Conservation (phyloP, 768 basidiomycete species). For the Xanthoconium stramineum region DNA sequence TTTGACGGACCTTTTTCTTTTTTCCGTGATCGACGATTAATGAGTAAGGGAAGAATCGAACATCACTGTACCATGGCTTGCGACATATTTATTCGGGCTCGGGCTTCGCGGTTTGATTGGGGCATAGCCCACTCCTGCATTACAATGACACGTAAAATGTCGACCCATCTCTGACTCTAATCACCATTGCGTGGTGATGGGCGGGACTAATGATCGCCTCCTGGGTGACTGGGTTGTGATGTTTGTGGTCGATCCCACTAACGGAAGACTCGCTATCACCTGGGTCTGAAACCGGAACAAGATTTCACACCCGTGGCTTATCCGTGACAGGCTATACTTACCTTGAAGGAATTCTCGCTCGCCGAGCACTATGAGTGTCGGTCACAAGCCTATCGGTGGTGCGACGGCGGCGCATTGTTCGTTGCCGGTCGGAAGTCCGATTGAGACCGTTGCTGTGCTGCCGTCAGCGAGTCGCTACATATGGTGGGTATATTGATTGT, state of each 20-base stretch:
- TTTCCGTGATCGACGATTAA: background rate
- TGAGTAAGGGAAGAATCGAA: background rate
- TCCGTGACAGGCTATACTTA: background rate
- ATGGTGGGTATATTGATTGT: constrained; percentile 11
- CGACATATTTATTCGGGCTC: background rate
- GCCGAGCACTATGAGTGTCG: background rate
- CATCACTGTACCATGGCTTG: background rate
- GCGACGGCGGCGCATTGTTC: constrained; percentile 1
- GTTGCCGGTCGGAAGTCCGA: background rate
- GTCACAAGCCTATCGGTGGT: background rate
- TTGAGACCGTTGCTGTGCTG: constrained; percentile 16
- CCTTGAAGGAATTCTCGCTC: background rate
- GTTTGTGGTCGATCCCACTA: background rate
- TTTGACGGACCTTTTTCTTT: background rate
- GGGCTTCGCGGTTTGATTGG: constrained; percentile 8
- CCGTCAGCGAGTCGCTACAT: constrained; percentile 16
- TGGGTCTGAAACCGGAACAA: background rate
- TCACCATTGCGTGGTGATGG: background rate
- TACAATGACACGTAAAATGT: constrained; percentile 23
- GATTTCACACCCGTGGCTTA: background rate
- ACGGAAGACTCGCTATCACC: background rate
- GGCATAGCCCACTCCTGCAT: constrained; percentile 9
- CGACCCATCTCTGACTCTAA: constrained; percentile 3
- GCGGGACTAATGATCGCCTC: background rate
- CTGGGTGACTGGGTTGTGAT: background rate